A percentile compares a stretch with the other conserved stretches of the same genome.
phyloP scores from a whole-genome alignment of 106 monocot species.

The Amphibolis antarctica region DNA sequence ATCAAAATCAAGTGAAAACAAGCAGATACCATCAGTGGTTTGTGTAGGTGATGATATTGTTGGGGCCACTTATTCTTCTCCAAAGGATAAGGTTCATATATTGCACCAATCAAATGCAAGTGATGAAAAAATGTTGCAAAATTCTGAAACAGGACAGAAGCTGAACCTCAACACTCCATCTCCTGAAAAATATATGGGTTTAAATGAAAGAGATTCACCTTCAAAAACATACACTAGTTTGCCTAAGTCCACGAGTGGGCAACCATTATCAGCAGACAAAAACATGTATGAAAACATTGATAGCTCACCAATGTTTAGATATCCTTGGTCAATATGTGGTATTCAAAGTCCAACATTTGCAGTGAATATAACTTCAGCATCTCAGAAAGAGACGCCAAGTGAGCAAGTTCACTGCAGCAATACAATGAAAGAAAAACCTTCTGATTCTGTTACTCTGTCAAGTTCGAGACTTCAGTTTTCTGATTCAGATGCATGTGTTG shows the following conservation, averaged over 20 bases:
- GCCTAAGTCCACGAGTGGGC: constrained; percentile 11
- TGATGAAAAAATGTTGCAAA: constrained; percentile 6
- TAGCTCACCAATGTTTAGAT: constrained; percentile 11
- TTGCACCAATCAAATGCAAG: constrained; percentile 5
- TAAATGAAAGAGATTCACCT: constrained; percentile 11
- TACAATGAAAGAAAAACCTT: not conserved
- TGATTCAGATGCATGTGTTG: constrained; percentile 22
- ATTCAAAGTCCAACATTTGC: constrained; percentile 61
- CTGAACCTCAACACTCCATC: constrained; percentile 7
- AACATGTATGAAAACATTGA: constrained; percentile 4
- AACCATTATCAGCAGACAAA: constrained; percentile 13
- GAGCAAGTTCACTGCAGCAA: constrained; percentile 17
- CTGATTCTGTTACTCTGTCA: constrained; percentile 12
- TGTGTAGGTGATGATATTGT: constrained; percentile 12
- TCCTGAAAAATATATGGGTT: constrained; percentile 8
- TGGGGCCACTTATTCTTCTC: constrained; percentile 10
- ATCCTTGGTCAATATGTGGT: constrained; percentile 20
- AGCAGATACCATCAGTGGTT: constrained; percentile 5
- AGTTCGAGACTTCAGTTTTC: constrained; percentile 16
- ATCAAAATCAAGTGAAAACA: constrained; percentile 14
- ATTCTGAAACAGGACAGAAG: constrained; percentile 14
- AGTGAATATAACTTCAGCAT: constrained; percentile 22
- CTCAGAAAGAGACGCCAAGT: constrained; percentile 8
- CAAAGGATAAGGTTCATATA: constrained; percentile 7
- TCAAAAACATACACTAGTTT: constrained; percentile 10